Evolutionary conservation across 371 early-diverging fungal genomes (phyloP).

Genomic region (Dentiscutata heterogama): DNA sequence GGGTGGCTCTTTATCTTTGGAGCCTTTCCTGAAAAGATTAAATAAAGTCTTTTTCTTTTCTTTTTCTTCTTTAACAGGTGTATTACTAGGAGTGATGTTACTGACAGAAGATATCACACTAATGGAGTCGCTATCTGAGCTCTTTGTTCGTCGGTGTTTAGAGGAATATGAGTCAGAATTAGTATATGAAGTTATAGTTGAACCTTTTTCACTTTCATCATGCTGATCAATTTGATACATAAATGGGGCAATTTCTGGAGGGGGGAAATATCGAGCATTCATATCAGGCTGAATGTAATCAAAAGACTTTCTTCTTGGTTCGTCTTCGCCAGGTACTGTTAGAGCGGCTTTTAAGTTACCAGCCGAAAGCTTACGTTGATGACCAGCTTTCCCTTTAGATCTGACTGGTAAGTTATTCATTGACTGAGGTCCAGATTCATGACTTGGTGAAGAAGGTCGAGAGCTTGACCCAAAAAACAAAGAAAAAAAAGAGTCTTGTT

Average conservation of each 20-base stretch:
- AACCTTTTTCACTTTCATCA: not conserved
- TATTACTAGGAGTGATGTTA: not conserved
- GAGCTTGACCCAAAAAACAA: conserved; percentile 23
- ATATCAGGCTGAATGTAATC: conserved; percentile 26
- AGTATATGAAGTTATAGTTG: not conserved
- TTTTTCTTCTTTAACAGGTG: conserved; percentile 2
- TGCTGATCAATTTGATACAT: conserved; percentile 1
- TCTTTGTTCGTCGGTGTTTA: conserved; percentile 32
- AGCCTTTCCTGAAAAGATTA: conserved; percentile 20
- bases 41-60: conserved; percentile 36
- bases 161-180: conserved; percentile 3
- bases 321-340: conserved; percentile 24
- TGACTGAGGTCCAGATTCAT: conserved; percentile 16
- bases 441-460: conserved; percentile 34
- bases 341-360: conserved; percentile 33
- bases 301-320: conserved; percentile 37
- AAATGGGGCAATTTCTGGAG: conserved; percentile 45
- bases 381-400: conserved; percentile 25
- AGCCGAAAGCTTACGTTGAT: conserved; percentile 26
- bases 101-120: not conserved
- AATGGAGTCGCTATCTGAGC: conserved; percentile 43
- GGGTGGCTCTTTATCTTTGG: conserved; percentile 28
- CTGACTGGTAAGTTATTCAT: conserved; percentile 1
- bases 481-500: conserved; percentile 33
- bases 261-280: conserved; percentile 9